A percentile compares a stretch with the other conserved stretches of the same genome.
phyloP scores from a whole-genome alignment of 2,329 filamentous ascomycete genomes.

The Penicillium fuscoglaucum region DNA sequence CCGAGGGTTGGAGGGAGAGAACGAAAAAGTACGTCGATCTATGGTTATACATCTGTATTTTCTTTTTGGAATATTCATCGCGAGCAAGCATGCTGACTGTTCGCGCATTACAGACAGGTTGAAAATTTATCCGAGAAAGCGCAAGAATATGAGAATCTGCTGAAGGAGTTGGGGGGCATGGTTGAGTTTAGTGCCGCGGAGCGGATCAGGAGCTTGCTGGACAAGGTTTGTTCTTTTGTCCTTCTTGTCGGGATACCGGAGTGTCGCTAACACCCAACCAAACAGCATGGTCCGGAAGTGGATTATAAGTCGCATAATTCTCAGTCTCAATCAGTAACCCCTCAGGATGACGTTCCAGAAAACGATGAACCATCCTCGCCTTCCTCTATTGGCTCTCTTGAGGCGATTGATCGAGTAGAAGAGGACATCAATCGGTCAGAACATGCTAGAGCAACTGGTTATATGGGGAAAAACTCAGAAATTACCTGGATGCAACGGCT shows the following conservation, averaged over 20 bases:
- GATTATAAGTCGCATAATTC: slow-evolving; percentile 25
- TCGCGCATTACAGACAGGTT: slow-evolving; percentile 31
- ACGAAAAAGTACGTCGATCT: slow-evolving; percentile 35
- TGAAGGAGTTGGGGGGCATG: slow-evolving; percentile 38
- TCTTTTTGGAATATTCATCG: neutral
- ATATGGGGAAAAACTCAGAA: slow-evolving; percentile 50
- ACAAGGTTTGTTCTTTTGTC: slow-evolving; percentile 34
- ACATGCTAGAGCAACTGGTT: slow-evolving; percentile 41
- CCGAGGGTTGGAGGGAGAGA: slow-evolving; percentile 41
- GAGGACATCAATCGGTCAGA: slow-evolving; percentile 46
- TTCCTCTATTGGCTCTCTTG: slow-evolving; percentile 45
- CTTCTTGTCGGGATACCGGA: neutral
- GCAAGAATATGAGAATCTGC: slow-evolving; percentile 41
- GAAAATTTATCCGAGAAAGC: slow-evolving; percentile 35
- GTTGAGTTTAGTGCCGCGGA: slow-evolving; percentile 38
- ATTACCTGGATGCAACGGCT: slow-evolving; percentile 49
- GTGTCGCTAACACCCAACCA: slow-evolving; percentile 5
- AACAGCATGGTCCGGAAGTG: slow-evolving; percentile 28
- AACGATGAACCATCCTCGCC: slow-evolving; percentile 31
- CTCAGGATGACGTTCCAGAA: slow-evolving; percentile 30
- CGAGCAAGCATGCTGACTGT: slow-evolving; percentile 10
- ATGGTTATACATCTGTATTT: neutral
- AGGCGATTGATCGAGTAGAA: slow-evolving; percentile 48
- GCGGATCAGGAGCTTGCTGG: slow-evolving; percentile 39
- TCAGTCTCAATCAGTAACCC: slow-evolving; percentile 33